Evolutionary conservation across 352 stramenopile genomes (phyloP).

Genomic region (Peronospora belbahrii): DNA sequence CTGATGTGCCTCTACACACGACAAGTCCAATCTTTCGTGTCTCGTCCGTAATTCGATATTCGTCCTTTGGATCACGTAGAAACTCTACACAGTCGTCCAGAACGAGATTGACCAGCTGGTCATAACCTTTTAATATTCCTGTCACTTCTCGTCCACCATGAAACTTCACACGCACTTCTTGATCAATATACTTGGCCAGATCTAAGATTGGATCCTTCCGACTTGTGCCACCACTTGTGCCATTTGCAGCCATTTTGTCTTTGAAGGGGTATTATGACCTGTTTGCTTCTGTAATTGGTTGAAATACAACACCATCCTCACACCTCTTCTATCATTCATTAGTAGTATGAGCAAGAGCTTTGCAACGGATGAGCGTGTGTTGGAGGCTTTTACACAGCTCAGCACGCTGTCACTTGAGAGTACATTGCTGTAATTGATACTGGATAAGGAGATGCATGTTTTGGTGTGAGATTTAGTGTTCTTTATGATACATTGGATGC

Average conservation of each 20-base stretch:
- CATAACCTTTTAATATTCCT: slow-evolving; percentile 92
- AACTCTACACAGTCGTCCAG: slow-evolving; percentile 95
- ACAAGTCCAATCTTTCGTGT: slow-evolving; percentile 90
- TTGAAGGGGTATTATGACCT: not conserved
- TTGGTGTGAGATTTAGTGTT: too few species aligned
- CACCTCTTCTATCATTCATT: slow-evolving; percentile 16
- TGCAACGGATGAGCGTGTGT: slow-evolving; percentile 51
- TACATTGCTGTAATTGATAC: slow-evolving; percentile 13
- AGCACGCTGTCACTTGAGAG: slow-evolving; percentile 35
- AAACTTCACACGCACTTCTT: slow-evolving; percentile 92
- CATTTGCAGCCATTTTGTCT: slow-evolving; percentile 51
- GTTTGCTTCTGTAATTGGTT: slow-evolving; percentile 12
- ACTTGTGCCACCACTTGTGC: slow-evolving; percentile 26
- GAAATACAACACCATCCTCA: slow-evolving; percentile 23
- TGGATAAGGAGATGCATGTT: not conserved
- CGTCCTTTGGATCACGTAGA: slow-evolving; percentile 88
- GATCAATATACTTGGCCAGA: slow-evolving; percentile 92
- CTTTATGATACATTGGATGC: not conserved
- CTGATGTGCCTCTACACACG: slow-evolving; percentile 89
- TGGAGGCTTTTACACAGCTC: slow-evolving; percentile 35
- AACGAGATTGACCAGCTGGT: slow-evolving; percentile 95
- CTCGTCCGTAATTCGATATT: slow-evolving; percentile 84
- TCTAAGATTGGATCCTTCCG: slow-evolving; percentile 89
- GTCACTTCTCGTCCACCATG: slow-evolving; percentile 89
- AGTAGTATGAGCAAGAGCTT: slow-evolving; percentile 36